Evolutionary conservation across 2,329 filamentous ascomycete genomes (phyloP), one percentile per base, ranked within the genome.

Genomic region (Sphaerulina vaccinii): DNA sequence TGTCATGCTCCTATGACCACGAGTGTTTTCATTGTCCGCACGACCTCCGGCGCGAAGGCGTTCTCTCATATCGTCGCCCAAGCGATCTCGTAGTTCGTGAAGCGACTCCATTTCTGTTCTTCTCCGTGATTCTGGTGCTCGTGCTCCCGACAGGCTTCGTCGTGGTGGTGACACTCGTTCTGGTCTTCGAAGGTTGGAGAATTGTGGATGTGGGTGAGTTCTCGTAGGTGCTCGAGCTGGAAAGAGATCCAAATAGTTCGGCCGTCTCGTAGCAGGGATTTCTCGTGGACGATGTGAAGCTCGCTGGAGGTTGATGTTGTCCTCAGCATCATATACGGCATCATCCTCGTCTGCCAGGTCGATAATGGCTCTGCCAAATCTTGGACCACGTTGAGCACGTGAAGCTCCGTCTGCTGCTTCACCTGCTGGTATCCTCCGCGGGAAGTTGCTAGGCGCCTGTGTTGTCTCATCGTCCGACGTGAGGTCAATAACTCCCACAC

Each of bases 301-400:
- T 15, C 23, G 21, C n/a, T n/a, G n/a, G n/a, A n/a, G n/a, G n/a
- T n/a, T n/a, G n/a, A n/a, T n/a, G n/a, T n/a, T n/a, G n/a, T n/a
- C n/a, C n/a, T n/a, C n/a, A n/a, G n/a, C n/a, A n/a, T n/a, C n/a
- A 32, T 29, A 23, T 39, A 49, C 51, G 19, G 59, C 50, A 27
- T 60, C 56, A 35, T 52, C 57, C 35, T 60, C 57, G 51, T 42
- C 53, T 44, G 51, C 54, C 21, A 75, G 53, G 49, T 73, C 71
- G 52, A 75, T 75, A 24, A 73, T 74, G 18, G 73, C 69, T 52
- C 72, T 66, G 18, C 68, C 67, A 54, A 69, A 73, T 35, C 73
- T 68, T 16, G 74, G 73, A 39, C 70, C 62, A 37, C 72, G 67
- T 24, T 66, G 63, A 19, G 66, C 62, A 50, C 65, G 69, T 50